Evolutionary conservation across 2,329 filamentous ascomycete species (phyloP).

Genomic region (Didymella sp.): DNA sequence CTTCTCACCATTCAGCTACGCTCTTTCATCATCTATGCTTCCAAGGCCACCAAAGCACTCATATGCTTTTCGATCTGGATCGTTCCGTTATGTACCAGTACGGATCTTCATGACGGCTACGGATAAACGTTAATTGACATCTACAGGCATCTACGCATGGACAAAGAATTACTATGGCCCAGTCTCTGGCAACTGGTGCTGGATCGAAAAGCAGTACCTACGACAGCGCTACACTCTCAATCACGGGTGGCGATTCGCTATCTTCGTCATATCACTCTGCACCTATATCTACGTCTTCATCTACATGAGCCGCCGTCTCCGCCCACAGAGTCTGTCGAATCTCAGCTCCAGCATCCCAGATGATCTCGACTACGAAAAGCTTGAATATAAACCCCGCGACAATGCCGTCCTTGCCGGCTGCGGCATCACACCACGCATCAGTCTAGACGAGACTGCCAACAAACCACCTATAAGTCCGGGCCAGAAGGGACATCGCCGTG

Average conservation of each 20-base stretch:
- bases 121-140: constrained; percentile 1
- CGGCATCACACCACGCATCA: constrained; percentile 10
- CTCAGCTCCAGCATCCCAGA: constrained; percentile 11
- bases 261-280: constrained; percentile 51
- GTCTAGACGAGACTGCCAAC: neutral
- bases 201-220: constrained; percentile 51
- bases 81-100: constrained; percentile 51
- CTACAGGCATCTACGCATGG: constrained; percentile 14
- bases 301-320: constrained; percentile 35
- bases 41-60: constrained; percentile 37
- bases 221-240: constrained; percentile 56
- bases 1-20: constrained; percentile 51
- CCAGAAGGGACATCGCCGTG: constrained; percentile 1
- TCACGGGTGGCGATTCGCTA: constrained; percentile 56
- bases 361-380: neutral
- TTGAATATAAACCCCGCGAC: constrained; percentile 1
- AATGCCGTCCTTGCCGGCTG: constrained; percentile 15
- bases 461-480: neutral
- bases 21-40: constrained; percentile 43
- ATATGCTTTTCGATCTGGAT: constrained; percentile 54
- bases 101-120: neutral
- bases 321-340: constrained; percentile 14
- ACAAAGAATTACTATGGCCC: constrained; percentile 33
- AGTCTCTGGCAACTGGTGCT: constrained; percentile 59
- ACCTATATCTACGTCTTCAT: constrained; percentile 56